Conservation (phyloP, 2,329 filamentous ascomycete species). For the Colletotrichum euphorbiae region DNA sequence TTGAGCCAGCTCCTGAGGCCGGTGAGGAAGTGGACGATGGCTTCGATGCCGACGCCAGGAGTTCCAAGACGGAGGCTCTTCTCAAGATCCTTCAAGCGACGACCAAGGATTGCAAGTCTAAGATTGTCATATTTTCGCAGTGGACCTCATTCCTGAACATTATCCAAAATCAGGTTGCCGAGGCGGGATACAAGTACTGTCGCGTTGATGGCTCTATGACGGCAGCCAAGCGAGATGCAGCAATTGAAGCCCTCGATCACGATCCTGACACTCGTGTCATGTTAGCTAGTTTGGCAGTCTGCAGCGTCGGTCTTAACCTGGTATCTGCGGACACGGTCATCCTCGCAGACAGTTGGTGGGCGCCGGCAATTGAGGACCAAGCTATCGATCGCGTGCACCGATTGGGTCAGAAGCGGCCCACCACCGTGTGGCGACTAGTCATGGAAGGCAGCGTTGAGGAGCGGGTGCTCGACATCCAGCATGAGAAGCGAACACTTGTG, state of each 20-base stretch:
- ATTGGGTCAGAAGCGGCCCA: conserved; percentile 82
- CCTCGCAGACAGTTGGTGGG: conserved; percentile 88
- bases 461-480: conserved; percentile 80
- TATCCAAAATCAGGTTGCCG: conserved; percentile 74
- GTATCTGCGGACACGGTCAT: conserved; percentile 89
- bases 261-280: conserved; percentile 78
- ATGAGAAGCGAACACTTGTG: conserved; percentile 82
- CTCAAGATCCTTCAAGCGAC: conserved; percentile 80
- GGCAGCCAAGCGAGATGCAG: conserved; percentile 75
- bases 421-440: conserved; percentile 83
- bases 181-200: conserved; percentile 70
- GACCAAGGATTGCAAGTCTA: conserved; percentile 71
- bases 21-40: conserved; percentile 59
- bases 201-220: conserved; percentile 87
- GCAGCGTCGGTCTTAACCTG: conserved; percentile 87
- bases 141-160: conserved; percentile 82
- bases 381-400: conserved; percentile 90
- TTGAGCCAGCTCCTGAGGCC: conserved; percentile 73
- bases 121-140: conserved; percentile 80
- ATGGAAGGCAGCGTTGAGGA: conserved; percentile 87
- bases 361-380: conserved; percentile 91
- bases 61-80: conserved; percentile 85
- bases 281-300: conserved; percentile 84
- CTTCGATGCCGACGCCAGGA: conserved; percentile 73
- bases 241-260: conserved; percentile 74